Evolutionary conservation across 495 filamentous ascomycete species (phyloP), one percentile per base, ranked within the genome.

Genomic region (Coniosporium apollinis): DNA sequence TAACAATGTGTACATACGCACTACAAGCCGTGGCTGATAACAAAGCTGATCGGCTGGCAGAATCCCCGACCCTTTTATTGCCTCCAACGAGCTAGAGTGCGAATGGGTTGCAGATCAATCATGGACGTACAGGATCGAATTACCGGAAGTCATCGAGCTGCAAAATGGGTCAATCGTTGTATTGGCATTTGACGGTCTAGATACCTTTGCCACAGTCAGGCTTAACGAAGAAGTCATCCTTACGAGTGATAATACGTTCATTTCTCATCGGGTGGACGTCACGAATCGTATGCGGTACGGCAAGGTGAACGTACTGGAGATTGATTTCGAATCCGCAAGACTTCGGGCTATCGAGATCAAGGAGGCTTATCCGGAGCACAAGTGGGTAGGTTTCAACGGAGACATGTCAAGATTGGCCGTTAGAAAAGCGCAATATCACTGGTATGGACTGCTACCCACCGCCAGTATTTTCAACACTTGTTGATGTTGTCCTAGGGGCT

Each of bases 391-490:
- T 11, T 56, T 51, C 47, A 58, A 58, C 36, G 55, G 52, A 19
- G 55, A 58, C 30, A 51, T 52, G 47, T 40, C 50, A n/a, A 41
- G 55, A 9, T 38, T 58, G 28, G 50, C 50, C 1, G 52, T 49
- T 2, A 35, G 55, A 18, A 58, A 58, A 30, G 52, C 52, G 11
- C 52, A 58, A 36, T 58, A 54, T 29, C 55, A 58, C 34, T 57
- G 43, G 47, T 51, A 21, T 37, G 41, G n/a, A n/a, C n/a, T n/a
- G n/a, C n/a, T n/a, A n/a, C n/a, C n/a, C n/a, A n/a, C n/a, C n/a
- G n/a, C n/a, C n/a, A n/a, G n/a, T n/a, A n/a, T n/a, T n/a, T 33
- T 14, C 6, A 4, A 29, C 19, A 33, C 1, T 10, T 5, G 19
- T 28, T 33, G 28, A 39, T 52, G 29, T 24, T 28, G 16, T 5